Percentiles rank a stretch among this genome's conserved stretches.
Evolutionary conservation across 108 stramenopile genomes (phyloP).

Genomic region (Nitzschia putrida): DNA sequence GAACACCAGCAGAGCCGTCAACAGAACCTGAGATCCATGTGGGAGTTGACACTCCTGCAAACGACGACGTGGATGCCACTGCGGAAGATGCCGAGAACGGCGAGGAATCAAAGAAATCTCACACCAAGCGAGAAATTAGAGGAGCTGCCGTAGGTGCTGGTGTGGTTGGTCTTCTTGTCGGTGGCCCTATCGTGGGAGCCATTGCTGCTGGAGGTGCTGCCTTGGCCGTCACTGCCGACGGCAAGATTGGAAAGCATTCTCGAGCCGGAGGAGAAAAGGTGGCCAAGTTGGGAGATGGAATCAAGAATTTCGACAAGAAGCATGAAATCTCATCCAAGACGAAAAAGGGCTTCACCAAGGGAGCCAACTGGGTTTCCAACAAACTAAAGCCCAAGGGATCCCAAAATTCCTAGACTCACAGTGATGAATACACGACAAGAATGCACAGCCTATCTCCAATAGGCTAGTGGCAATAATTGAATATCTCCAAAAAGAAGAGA

Average conservation of each 20-base stretch:
- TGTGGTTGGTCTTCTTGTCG: slow-evolving; percentile 61
- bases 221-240: slow-evolving; percentile 43
- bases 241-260: slow-evolving; percentile 50
- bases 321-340: slow-evolving; percentile 72
- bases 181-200: slow-evolving; percentile 66
- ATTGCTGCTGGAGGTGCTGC: slow-evolving; percentile 66
- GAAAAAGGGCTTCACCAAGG: slow-evolving; percentile 33
- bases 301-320: slow-evolving; percentile 65
- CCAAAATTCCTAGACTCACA: no score
- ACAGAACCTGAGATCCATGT: no score
- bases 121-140: slow-evolving; percentile 34
- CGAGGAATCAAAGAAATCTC: background rate
- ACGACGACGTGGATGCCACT: no score
- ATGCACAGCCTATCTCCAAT: no score
- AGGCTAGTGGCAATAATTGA: no score
- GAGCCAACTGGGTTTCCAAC: slow-evolving; percentile 32
- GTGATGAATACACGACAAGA: no score
- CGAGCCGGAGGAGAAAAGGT: slow-evolving; percentile 62
- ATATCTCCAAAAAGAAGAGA: no score
- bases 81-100: background rate
- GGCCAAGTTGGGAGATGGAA: slow-evolving; percentile 45
- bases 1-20: no score
- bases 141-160: slow-evolving; percentile 72
- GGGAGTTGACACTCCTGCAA: no score
- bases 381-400: slow-evolving; percentile 9